Base-by-base conservation (phyloP, 2,329 filamentous ascomycete species). In the Beauveria scarabaeidicola region DNA sequence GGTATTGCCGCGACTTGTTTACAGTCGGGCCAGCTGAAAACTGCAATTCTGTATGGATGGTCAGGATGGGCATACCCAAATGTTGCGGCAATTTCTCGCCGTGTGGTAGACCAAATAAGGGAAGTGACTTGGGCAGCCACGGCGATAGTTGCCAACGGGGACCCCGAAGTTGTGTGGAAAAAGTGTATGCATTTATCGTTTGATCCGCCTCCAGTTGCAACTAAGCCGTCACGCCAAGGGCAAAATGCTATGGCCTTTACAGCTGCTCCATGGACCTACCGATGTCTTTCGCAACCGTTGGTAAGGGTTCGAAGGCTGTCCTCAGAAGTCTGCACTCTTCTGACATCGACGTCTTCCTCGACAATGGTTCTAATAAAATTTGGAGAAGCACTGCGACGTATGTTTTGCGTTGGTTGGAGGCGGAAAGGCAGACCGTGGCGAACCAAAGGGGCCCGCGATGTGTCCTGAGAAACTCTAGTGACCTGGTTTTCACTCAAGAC, bases 181-280 rank as follows among this genome's bases (percentile, higher is more conserved):
- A 99, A 99, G 74, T 96, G 92, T 61, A 99, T 96, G 71, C 91
- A 91, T 66, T 91, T 90, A 75, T 99, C 93, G 68, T 95, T 96
- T 50, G 90, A 93, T 25, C 94, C 94, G 43, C 94, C 93, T 3
- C 94, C 91, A 1, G 93, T 95, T 15, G 94, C 94, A 43, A 99
- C 74, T 5, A 99, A 80, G 3, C 88, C 89, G 25, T 89, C 84
- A 60, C 93, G 89, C 93, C 92, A 99, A 0, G 94, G 93, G 63
- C 93, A 96, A 73, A 97, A 97, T 2, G 94, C 91, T 66, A 97
- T 94, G 36, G 94, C 94, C 73, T 99, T 99, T 65, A 97, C 89
- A 2, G 94, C 94, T 0, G 93, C 93, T 27, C 84, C 84, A 70
- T 99, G 91, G 11, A 78, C 72, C 83, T 91, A 94, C 36, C 81